Evolutionary conservation across 2,329 filamentous ascomycete genomes (phyloP).

Genomic region (Coleophoma crateriformis): DNA sequence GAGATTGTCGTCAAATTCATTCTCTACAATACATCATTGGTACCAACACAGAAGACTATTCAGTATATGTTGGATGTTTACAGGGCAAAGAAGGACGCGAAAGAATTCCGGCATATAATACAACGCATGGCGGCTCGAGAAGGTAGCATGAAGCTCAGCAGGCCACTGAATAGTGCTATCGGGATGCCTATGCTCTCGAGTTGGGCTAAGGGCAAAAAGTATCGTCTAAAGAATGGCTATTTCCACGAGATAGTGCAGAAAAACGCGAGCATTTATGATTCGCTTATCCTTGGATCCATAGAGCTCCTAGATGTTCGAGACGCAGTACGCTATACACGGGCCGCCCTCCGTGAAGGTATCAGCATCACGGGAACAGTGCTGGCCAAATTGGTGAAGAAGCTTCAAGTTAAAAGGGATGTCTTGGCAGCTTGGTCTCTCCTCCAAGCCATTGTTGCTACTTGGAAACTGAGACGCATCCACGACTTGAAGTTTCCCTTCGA

Average conservation of each 20-base stretch:
- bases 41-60: slow-evolving; percentile 15
- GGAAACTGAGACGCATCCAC: slow-evolving; percentile 2
- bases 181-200: slow-evolving; percentile 1
- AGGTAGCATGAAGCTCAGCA: slow-evolving; percentile 12
- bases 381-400: slow-evolving; percentile 11
- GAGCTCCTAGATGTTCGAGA: slow-evolving; percentile 11
- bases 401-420: slow-evolving; percentile 16
- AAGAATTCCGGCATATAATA: slow-evolving; percentile 18
- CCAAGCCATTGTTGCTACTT: slow-evolving; percentile 12
- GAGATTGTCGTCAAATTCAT: slow-evolving; percentile 42
- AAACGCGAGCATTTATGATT: slow-evolving; percentile 18
- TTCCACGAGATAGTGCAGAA: slow-evolving; percentile 18
- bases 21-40: slow-evolving; percentile 36
- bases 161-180: slow-evolving; percentile 6
- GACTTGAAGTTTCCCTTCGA: too few relatives aligned
- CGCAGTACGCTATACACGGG: slow-evolving; percentile 18
- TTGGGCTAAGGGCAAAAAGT: slow-evolving; percentile 18
- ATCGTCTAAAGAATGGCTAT: slow-evolving; percentile 9
- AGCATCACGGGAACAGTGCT: slow-evolving; percentile 14
- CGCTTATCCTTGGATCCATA: slow-evolving; percentile 19
- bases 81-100: slow-evolving; percentile 12
- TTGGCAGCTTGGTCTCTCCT: slow-evolving; percentile 16
- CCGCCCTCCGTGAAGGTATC: slow-evolving; percentile 20
- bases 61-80: slow-evolving; percentile 25
- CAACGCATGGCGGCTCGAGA: slow-evolving; percentile 19